Evolutionary conservation across 108 stramenopile species (phyloP).

Genomic region (Nannochloropsis salina): DNA sequence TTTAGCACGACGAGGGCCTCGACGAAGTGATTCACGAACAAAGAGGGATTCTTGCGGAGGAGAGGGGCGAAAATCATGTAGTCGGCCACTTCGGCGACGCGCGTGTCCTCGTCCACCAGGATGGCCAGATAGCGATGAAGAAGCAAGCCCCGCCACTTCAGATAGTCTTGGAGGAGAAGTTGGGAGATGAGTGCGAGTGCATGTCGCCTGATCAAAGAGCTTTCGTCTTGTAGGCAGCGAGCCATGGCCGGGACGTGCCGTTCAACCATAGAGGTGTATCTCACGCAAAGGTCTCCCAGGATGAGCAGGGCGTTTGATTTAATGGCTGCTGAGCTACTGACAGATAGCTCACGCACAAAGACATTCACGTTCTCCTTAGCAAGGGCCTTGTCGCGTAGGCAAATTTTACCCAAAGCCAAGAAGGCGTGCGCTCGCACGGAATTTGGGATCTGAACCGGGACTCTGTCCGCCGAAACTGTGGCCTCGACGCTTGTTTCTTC

Average conservation of each 20-base stretch:
- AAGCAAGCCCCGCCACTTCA: constrained; percentile 86
- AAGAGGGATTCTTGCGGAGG: constrained; percentile 64
- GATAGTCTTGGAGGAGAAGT: constrained; percentile 83
- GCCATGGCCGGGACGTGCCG: constrained; percentile 82
- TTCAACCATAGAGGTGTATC: constrained; percentile 85
- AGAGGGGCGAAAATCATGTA: constrained; percentile 67
- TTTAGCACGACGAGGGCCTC: constrained; percentile 86
- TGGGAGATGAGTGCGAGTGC: constrained; percentile 74
- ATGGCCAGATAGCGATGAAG: constrained; percentile 82
- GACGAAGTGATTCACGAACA: constrained; percentile 76
- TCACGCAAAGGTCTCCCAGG: constrained; percentile 78
- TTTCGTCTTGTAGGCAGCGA: constrained; percentile 69
- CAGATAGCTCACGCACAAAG: constrained; percentile 73
- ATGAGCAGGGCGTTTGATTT: constrained; percentile 79
- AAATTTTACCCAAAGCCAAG: constrained; percentile 74
- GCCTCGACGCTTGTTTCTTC: neutral
- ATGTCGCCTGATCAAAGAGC: constrained; percentile 70
- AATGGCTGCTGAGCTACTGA: constrained; percentile 57
- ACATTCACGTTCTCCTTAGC: constrained; percentile 70
- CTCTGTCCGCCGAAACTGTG: neutral
- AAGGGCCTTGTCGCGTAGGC: constrained; percentile 71
- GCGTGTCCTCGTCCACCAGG: constrained; percentile 73
- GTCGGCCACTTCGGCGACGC: constrained; percentile 65
- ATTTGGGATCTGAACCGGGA: neutral
- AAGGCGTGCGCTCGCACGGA: neutral